Conservation (phyloP, 495 filamentous ascomycete species). For the Penicillium psychrofluorescens region DNA sequence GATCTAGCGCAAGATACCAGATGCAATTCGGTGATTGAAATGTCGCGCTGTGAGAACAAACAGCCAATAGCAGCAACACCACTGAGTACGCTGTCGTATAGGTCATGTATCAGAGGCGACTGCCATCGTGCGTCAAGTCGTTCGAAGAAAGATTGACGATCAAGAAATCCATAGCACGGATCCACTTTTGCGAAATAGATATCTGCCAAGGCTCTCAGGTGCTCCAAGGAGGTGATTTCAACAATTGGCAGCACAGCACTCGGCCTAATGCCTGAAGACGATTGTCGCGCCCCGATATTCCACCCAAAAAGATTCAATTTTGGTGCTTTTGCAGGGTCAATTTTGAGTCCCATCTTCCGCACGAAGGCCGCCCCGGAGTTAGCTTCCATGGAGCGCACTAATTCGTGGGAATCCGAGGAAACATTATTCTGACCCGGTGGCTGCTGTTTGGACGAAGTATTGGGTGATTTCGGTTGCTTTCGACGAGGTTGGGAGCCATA, state of each 20-base stretch:
- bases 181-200: constrained; percentile 42
- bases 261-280: constrained; percentile 5
- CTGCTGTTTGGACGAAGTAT: constrained; percentile 1
- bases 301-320: constrained; percentile 45
- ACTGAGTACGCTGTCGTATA: constrained; percentile 35
- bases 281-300: constrained; percentile 38
- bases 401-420: constrained; percentile 20
- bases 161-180: constrained; percentile 43
- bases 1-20: constrained; percentile 28
- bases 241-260: constrained; percentile 13
- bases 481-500: constrained; percentile 9
- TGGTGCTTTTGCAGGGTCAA: constrained; percentile 42
- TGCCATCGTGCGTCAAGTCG: constrained; percentile 27
- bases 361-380: constrained; percentile 48
- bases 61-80: constrained; percentile 38
- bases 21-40: constrained; percentile 22
- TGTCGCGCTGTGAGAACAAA: constrained; percentile 26
- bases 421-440: not conserved
- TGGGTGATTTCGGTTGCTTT: constrained; percentile 1
- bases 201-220: constrained; percentile 27
- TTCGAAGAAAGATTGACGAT: constrained; percentile 20
- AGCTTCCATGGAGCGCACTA: constrained; percentile 28
- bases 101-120: not conserved
- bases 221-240: constrained; percentile 25
- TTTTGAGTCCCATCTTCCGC: constrained; percentile 37